phyloP scores from a whole-genome alignment of 768 basidiomycete species.

The Gymnopilus dilepis region DNA sequence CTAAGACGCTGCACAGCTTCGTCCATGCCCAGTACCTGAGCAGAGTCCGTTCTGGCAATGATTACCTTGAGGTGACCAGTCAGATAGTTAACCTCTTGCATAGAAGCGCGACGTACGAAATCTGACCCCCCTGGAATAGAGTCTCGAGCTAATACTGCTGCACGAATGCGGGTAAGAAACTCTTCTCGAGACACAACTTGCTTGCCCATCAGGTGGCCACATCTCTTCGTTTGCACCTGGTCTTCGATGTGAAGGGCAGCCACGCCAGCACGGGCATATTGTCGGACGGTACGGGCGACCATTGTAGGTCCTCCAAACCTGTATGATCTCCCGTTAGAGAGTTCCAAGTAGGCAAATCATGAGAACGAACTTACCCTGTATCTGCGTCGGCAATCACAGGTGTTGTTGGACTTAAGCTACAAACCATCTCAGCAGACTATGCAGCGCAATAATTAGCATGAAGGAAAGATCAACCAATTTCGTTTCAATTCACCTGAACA shows the following conservation, averaged over 20 bases:
- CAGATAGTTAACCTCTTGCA: background rate
- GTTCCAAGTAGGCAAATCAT: background rate
- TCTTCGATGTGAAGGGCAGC: slow-evolving; percentile 83
- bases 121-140: slow-evolving; percentile 76
- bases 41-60: slow-evolving; percentile 79
- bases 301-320: slow-evolving; percentile 76
- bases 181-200: slow-evolving; percentile 83
- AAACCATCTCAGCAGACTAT: slow-evolving; percentile 74
- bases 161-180: slow-evolving; percentile 77
- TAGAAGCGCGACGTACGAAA: slow-evolving; percentile 50
- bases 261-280: slow-evolving; percentile 71
- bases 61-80: slow-evolving; percentile 51
- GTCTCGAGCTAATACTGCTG: slow-evolving; percentile 81
- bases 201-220: slow-evolving; percentile 81
- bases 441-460: background rate
- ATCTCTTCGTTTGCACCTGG: slow-evolving; percentile 83
- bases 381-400: slow-evolving; percentile 85
- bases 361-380: slow-evolving; percentile 56
- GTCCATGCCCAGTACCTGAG: slow-evolving; percentile 82
- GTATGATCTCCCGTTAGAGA: background rate
- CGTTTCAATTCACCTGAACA: slow-evolving; percentile 50
- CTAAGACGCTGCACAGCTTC: slow-evolving; percentile 72
- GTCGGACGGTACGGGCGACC: slow-evolving; percentile 76
- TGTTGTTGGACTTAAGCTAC: slow-evolving; percentile 61
- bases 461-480: background rate